Base-by-base conservation (phyloP, 495 filamentous ascomycete genomes). In the Neurospora sp. region DNA sequence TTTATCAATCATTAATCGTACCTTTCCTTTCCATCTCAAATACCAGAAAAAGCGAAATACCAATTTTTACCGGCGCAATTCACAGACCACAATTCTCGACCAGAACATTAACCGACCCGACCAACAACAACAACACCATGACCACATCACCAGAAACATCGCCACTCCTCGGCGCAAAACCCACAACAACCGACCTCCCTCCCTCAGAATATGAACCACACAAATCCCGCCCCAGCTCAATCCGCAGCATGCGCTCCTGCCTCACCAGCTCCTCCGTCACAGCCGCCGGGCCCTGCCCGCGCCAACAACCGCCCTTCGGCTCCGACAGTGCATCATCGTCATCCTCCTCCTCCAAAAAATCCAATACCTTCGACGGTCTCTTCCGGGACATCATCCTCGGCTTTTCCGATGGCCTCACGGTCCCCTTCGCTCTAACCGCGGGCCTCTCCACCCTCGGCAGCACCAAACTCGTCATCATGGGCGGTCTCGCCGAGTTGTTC, bases 401-500 rank as follows among this genome's bases (percentile, higher is more conserved):
- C 1, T 82, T 89, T 44, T 82, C 85, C 0, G 86, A 89, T 70
- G 87, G 87, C 8, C 77, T 88, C 39, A 89, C 87, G 0, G 87
- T 89, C 2, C 87, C 87, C 10, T 89, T 89, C 73, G 87, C 87
- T 0, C 76, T 89, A 6, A 88, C 86, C 1, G 87, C 87, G 1
- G 87, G 87, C 4, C 71, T 89, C 10, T 84, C 83, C 10, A 86
- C 76, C 70, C 72, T 88, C 31, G 87, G 87, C 53, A 82, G 80
- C 61, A 83, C 87, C 0, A 83, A 83, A 68, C 79, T 91, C 39
- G 89, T 91, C 53, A 83, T 91, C 61, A 83, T 88, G 72, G 89
- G 86, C 22, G 89, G 89, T 1, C 78, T 90, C 1, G 89, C 89
- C 4, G 89, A 91, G 79, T 80, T 91, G n/a, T 86, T 90, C 75